These are phyloP conservation scores for Cyclaneusma minus DNA, from an alignment of 2,329 filamentous ascomycete species.

Conservation along the genomic window DNA sequence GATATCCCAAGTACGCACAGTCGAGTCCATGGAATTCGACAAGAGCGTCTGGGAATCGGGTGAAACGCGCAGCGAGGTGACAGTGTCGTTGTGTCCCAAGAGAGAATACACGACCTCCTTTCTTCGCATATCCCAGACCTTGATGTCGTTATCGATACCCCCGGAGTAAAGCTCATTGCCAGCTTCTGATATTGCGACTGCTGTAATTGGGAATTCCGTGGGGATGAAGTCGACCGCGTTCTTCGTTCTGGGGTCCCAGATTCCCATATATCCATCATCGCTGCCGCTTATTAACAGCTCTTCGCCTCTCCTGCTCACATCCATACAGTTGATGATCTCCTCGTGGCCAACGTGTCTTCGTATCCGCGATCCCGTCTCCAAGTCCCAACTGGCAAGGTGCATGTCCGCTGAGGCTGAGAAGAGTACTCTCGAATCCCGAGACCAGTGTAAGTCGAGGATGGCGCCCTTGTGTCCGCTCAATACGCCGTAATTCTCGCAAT, in stretches of 20 bases:
- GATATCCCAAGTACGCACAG: slow-evolving; percentile 90
- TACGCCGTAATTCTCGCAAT: slow-evolving; percentile 87
- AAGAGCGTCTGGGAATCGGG: slow-evolving; percentile 82
- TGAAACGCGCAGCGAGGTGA: slow-evolving; percentile 82
- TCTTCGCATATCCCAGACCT: slow-evolving; percentile 93
- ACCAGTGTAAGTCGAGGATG: slow-evolving; percentile 88
- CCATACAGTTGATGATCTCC: slow-evolving; percentile 85
- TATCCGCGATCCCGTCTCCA: slow-evolving; percentile 84
- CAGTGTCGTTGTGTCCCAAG: slow-evolving; percentile 77
- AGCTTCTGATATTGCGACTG: slow-evolving; percentile 79
- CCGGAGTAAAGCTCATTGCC: slow-evolving; percentile 92
- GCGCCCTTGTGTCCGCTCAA: slow-evolving; percentile 84
- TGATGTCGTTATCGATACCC: slow-evolving; percentile 93
- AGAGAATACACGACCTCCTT: slow-evolving; percentile 78
- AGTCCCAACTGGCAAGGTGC: slow-evolving; percentile 87
- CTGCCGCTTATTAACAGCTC: slow-evolving; percentile 83
- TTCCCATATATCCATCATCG: slow-evolving; percentile 84
- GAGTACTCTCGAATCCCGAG: slow-evolving; percentile 77
- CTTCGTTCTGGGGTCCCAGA: slow-evolving; percentile 92
- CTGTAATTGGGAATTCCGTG: slow-evolving; percentile 84
- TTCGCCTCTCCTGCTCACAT: slow-evolving; percentile 77
- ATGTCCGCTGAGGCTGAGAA: slow-evolving; percentile 91
- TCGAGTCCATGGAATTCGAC: slow-evolving; percentile 88
- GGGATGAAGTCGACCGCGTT: slow-evolving; percentile 76
- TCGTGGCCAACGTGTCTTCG: slow-evolving; percentile 86